Evolutionary conservation across 1,284 basidiomycete species (phyloP).

Genomic region (Meira nashicola): DNA sequence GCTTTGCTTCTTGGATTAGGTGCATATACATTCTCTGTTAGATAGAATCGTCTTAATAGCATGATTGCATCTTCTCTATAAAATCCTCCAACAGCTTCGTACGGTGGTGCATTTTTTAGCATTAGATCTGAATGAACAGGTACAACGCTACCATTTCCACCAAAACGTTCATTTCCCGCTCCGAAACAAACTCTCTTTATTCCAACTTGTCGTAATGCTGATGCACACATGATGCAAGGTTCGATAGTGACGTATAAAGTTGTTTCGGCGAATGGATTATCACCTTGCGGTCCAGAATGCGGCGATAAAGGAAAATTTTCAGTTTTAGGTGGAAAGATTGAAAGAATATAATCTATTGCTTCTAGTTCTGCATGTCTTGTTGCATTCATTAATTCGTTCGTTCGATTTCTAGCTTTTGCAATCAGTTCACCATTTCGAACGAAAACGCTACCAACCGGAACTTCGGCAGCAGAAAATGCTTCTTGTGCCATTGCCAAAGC

Average conservation of each 20-base stretch:
- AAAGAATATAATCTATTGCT: constrained; percentile 83
- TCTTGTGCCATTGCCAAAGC: constrained; percentile 58
- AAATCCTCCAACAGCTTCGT: constrained; percentile 75
- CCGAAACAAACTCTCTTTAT: constrained; percentile 88
- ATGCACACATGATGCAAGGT: constrained; percentile 98
- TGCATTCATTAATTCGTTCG: constrained; percentile 72
- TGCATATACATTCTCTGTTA: constrained; percentile 84
- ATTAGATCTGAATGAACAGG: constrained; percentile 63
- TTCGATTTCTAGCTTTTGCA: constrained; percentile 82
- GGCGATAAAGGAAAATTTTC: constrained; percentile 35
- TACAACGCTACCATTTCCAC: constrained; percentile 91
- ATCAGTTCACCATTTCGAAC: constrained; percentile 71
- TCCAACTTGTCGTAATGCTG: constrained; percentile 85
- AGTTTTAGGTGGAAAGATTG: constrained; percentile 53
- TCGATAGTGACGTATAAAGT: constrained; percentile 97
- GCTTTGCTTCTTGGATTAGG: constrained; percentile 49
- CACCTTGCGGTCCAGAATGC: constrained; percentile 26
- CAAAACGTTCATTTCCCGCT: constrained; percentile 92
- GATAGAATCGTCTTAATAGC: constrained; percentile 86
- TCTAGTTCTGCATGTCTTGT: constrained; percentile 97
- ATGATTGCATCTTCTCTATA: constrained; percentile 90
- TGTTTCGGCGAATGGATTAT: constrained; percentile 65
- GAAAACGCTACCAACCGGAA: constrained; percentile 95
- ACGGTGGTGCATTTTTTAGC: constrained; percentile 62
- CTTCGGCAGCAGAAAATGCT: constrained; percentile 77